Percentiles rank a stretch among this genome's conserved stretches.
Conservation (phyloP, 1,284 basidiomycete species). For the Ustilago crameri region DNA sequence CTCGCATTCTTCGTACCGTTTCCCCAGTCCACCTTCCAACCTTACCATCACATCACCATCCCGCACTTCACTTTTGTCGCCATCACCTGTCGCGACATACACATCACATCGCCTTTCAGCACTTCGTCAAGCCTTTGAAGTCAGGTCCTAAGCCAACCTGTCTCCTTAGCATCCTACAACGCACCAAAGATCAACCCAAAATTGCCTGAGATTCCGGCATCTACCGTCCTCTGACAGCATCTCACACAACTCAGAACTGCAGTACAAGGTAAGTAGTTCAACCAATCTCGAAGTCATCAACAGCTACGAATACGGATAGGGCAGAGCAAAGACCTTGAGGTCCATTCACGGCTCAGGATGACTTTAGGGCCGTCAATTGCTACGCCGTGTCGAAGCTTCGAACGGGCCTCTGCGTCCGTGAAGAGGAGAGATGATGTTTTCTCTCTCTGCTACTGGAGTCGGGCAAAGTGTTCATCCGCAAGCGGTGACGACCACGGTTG, state of each 20-base stretch:
- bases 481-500: too few species aligned
- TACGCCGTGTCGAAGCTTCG: too few species aligned
- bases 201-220: conserved; percentile 20
- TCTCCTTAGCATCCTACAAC: conserved; percentile 20
- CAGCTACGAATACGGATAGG: too few species aligned
- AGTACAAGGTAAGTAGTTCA: conserved; percentile 19
- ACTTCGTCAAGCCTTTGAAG: conserved; percentile 15
- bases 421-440: too few species aligned
- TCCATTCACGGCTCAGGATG: too few species aligned
- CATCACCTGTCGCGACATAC: conserved; percentile 11
- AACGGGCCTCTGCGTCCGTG: too few species aligned
- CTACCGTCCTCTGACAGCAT: conserved; percentile 15
- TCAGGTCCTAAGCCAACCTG: conserved; percentile 47
- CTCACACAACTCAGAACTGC: conserved; percentile 16
- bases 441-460: too few species aligned
- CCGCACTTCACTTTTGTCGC: conserved; percentile 10
- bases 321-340: too few species aligned
- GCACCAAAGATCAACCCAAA: conserved; percentile 21
- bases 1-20: not conserved
- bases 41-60: conserved; percentile 18
- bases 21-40: not conserved
- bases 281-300: not conserved
- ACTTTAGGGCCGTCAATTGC: too few species aligned
- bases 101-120: conserved; percentile 6
- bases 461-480: too few species aligned